Base-by-base conservation (phyloP, 805 yeast genomes). In the Cyberlindnera euphorbiiphila region DNA sequence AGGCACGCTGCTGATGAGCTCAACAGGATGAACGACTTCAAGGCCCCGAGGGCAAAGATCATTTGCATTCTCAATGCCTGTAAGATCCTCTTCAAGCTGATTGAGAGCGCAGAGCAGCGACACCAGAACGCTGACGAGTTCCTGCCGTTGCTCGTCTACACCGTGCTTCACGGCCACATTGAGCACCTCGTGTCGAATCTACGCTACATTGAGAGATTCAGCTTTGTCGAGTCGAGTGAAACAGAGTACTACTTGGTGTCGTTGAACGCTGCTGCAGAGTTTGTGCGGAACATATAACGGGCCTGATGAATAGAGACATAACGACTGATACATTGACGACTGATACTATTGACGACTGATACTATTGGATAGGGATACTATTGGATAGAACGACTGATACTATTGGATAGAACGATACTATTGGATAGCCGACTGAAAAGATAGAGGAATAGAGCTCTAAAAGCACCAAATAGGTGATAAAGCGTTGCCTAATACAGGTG, bases 41-140 rank as follows among this genome's bases (percentile, higher is more conserved):
- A 94, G 50, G 91, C 98, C 0, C 98, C 98, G 12, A 69, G 98
- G 36, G 98, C 94, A 56, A 93, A 93, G 55, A 78, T 87, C 45
- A 86, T 93, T 25, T 93, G 98, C 57, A 70, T 93, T 3, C 68
- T 93, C 45, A 94, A 93, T 61, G 79, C 93, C 36, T 91, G 97
- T 56, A 91, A 91, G 60, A 89, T 93, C 15, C 81, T 94, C 6
- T 89, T 88, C 66, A 94, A 95, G 9, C 69, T 86, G 40, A 73
- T 94, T 32, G 78, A 88, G 45, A 85, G 79, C 43, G 64, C 69
- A 12, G 62, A 72, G 34, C 70, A 78, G 37, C n/a, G n/a, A n/a
- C 65, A 68, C 34, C 91, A 85, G 49, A 89, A 88, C 49, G 99
- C 99, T 0, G 99, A 93, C 61, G 77, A 85, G 25, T 93, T 93